Base-by-base conservation (phyloP, 345 rosid species). In the Eucalyptus guilfoylei region DNA sequence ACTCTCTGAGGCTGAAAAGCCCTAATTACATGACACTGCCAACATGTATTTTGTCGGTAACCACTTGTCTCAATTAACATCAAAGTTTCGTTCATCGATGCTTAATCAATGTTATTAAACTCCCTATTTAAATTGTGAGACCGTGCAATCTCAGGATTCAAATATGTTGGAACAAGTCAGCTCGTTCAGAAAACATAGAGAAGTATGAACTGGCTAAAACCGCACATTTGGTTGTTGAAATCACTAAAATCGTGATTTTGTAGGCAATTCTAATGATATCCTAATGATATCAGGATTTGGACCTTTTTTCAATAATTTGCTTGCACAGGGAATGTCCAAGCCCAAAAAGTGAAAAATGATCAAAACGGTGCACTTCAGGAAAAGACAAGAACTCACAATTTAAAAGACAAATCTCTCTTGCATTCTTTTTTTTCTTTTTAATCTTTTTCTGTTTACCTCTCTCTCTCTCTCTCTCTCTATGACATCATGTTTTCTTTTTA, bases 1-100 rank as follows among this genome's bases (percentile, higher is more conserved):
- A 94, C 67, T 90, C 92, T 37, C 90, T 97, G 86, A 94, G 91
- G 91, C 94, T 92, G 90, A 92, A 42, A 89, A 94, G 83, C 89
- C 95, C 96, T 92, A 94, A 89, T 49, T 90, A 91, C 86, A 80
- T 88, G 86, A 55, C 90, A 54, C 86, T 89, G 54, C 97, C 97
- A 13, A 92, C 93, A 34, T 96, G 95, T 89, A 85, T 91, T 87
- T 72, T 34, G 42, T 72, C 44, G 81, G 81, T 72, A 72, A 72
- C 7, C 26, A 72, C 81, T 32, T 17, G 81, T 72, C 81, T 72
- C 81, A 34, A 32, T 69, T 69, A 62, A 30, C n/a, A 30, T 62
- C 69, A 62, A 62, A 34, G 44, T 72, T 72, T 5, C 4, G 5
- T 67, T 67, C 40, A 32, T 67, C 11, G 2, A 67, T 67, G 80